phyloP scores from a whole-genome alignment of 176 grass and related monocot species.

The Oryza longistaminata region DNA sequence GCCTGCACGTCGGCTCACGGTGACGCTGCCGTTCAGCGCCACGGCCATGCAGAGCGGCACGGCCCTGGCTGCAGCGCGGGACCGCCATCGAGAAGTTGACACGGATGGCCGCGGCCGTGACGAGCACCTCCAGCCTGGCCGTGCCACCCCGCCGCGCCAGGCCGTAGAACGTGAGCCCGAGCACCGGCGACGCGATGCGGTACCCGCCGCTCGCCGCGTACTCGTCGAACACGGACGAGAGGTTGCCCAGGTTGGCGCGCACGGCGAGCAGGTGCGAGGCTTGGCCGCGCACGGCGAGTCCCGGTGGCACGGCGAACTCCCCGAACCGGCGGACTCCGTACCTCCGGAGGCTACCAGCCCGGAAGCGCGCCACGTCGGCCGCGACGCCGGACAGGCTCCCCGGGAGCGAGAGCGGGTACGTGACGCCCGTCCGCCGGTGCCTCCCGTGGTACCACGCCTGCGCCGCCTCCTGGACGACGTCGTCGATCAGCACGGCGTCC shows the following conservation, averaged over 20 bases:
- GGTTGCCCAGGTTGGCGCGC: slow-evolving; percentile 66
- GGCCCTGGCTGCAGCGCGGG: slow-evolving; percentile 31
- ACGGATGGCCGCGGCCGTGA: slow-evolving; percentile 54
- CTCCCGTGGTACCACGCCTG: slow-evolving; percentile 53
- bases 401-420: slow-evolving; percentile 65
- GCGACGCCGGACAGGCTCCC: slow-evolving; percentile 49
- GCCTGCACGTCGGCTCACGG: slow-evolving; percentile 54
- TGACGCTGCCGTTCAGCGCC: slow-evolving; percentile 41
- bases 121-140: slow-evolving; percentile 43
- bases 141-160: slow-evolving; percentile 38
- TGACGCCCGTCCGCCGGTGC: slow-evolving; percentile 63
- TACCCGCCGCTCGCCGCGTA: slow-evolving; percentile 49
- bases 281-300: slow-evolving; percentile 49
- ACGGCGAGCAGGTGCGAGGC: slow-evolving; percentile 64
- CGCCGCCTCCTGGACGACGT: slow-evolving; percentile 66
- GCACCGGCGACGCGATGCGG: slow-evolving; percentile 70
- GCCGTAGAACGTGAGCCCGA: slow-evolving; percentile 78
- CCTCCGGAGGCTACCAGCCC: slow-evolving; percentile 61
- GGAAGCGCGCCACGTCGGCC: slow-evolving; percentile 57
- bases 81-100: slow-evolving; percentile 72
- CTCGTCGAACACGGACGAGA: slow-evolving; percentile 66
- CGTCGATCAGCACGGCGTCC: slow-evolving; percentile 62
- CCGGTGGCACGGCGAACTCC: slow-evolving; percentile 66
- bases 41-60: slow-evolving; percentile 70
- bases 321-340: slow-evolving; percentile 50